Evolutionary conservation across 2,329 filamentous ascomycete genomes (phyloP).

Genomic region (Ascochyta lentis): DNA sequence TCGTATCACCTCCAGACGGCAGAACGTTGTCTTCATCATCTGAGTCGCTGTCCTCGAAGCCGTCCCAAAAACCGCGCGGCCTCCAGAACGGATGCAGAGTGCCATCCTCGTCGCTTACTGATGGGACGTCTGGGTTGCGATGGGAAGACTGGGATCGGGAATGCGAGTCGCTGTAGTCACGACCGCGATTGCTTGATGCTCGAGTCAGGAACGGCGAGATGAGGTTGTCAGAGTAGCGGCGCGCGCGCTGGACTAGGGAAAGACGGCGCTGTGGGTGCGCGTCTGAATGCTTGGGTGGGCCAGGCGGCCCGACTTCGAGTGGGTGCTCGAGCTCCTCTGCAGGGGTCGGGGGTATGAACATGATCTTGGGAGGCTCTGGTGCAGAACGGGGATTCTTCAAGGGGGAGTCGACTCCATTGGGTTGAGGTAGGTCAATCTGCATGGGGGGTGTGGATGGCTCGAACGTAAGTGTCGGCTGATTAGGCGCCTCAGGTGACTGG

Average conservation of each 20-base stretch:
- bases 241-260: constrained; percentile 52
- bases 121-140: constrained; percentile 34
- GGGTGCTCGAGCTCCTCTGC: constrained; percentile 54
- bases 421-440: constrained; percentile 32
- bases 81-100: constrained; percentile 68
- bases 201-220: constrained; percentile 51
- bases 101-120: constrained; percentile 50
- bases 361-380: constrained; percentile 63
- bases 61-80: constrained; percentile 69
- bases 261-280: constrained; percentile 47
- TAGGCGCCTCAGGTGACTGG: constrained; percentile 12
- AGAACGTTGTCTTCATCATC: constrained; percentile 47
- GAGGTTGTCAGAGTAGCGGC: constrained; percentile 55
- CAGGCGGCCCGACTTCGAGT: constrained; percentile 42
- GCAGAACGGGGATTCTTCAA: constrained; percentile 65
- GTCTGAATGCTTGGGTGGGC: constrained; percentile 39
- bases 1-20: constrained; percentile 56
- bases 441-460: constrained; percentile 48
- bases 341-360: constrained; percentile 63
- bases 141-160: constrained; percentile 18
- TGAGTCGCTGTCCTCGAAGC: constrained; percentile 53
- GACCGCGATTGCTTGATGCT: constrained; percentile 34
- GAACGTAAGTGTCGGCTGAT: constrained; percentile 39
- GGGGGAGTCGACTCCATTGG: constrained; percentile 59
- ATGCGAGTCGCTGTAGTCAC: constrained; percentile 30